Conservation (phyloP, 2,329 filamentous ascomycete species). For the Arthrobotrys megalospora region DNA sequence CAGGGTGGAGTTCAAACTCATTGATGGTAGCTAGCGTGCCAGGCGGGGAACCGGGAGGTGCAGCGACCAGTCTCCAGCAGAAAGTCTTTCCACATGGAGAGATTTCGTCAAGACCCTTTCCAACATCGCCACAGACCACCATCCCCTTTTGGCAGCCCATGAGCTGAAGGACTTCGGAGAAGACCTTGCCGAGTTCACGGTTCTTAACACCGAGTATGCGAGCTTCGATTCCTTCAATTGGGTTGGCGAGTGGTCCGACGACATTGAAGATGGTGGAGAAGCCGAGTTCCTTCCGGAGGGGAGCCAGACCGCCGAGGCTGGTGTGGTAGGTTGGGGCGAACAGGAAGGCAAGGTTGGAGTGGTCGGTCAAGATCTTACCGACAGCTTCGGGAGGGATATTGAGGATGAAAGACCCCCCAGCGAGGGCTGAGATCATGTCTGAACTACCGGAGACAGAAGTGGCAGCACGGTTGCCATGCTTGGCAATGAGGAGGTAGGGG, state of each 20-base stretch:
- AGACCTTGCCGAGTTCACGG: slow-evolving; percentile 87
- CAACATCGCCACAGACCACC: slow-evolving; percentile 84
- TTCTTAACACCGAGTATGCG: slow-evolving; percentile 94
- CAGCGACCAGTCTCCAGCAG: slow-evolving; percentile 81
- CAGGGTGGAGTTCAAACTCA: slow-evolving; percentile 81
- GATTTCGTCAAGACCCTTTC: slow-evolving; percentile 93
- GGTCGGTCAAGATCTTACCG: slow-evolving; percentile 76
- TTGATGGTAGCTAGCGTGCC: slow-evolving; percentile 75
- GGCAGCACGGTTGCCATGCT: slow-evolving; percentile 95
- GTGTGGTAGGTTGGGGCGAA: slow-evolving; percentile 97
- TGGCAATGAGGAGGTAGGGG: slow-evolving; percentile 85
- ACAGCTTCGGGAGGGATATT: slow-evolving; percentile 82
- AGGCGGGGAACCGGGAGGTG: slow-evolving; percentile 63
- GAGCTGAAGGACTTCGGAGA: slow-evolving; percentile 85
- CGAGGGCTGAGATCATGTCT: slow-evolving; percentile 82
- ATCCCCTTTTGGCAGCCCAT: slow-evolving; percentile 85
- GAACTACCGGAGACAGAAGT: slow-evolving; percentile 97
- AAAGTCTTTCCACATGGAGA: slow-evolving; percentile 89
- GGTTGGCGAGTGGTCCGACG: slow-evolving; percentile 91
- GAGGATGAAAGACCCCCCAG: slow-evolving; percentile 77
- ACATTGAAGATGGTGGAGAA: slow-evolving; percentile 99
- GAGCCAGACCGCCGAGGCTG: slow-evolving; percentile 89
- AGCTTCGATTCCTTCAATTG: slow-evolving; percentile 86
- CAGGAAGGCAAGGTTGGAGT: slow-evolving; percentile 82
- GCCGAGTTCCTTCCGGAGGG: slow-evolving; percentile 87